These are phyloP conservation scores for Candida chilensis DNA, from an alignment of 805 yeast species.

Conservation along the genomic window DNA sequence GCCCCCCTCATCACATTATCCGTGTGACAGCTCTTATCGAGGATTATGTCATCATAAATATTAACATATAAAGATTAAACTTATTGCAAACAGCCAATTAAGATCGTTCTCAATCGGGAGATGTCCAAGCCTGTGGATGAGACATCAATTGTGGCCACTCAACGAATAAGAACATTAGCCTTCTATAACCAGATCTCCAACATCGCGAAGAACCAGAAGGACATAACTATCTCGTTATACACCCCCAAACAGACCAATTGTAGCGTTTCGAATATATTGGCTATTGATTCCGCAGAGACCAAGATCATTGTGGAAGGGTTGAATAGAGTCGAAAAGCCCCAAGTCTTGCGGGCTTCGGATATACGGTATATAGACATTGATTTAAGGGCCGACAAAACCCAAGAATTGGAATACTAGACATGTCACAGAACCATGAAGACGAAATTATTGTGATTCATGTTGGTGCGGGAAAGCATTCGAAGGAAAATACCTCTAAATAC, in stretches of 20 bases:
- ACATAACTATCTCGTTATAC: background rate
- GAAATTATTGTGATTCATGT: slow-evolving; percentile 30
- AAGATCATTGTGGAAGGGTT: background rate
- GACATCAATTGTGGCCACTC: too few relatives aligned
- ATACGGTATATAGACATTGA: background rate
- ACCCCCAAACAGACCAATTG: background rate
- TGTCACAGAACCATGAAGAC: too few relatives aligned
- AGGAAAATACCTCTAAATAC: slow-evolving; percentile 9
- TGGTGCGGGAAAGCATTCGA: slow-evolving; percentile 42
- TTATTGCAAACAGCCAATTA: too few relatives aligned
- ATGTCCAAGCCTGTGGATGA: too few relatives aligned
- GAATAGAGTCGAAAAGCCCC: background rate
- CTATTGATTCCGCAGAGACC: background rate
- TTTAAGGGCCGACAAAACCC: background rate
- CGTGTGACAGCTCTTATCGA: too few relatives aligned
- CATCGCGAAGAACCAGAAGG: background rate
- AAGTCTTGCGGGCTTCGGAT: background rate
- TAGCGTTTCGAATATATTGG: background rate
- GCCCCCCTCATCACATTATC: too few relatives aligned
- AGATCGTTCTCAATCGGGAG: too few relatives aligned
- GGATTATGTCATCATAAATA: too few relatives aligned
- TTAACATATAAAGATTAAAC: too few relatives aligned
- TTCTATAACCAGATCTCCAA: background rate
- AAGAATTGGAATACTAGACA: background rate
- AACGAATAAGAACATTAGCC: background rate